A percentile compares a stretch with the other conserved stretches of the same genome.
These are phyloP conservation scores for Umbelopsis sp. DNA, from an alignment of 371 early-diverging fungal species.

Conservation along the genomic window DNA sequence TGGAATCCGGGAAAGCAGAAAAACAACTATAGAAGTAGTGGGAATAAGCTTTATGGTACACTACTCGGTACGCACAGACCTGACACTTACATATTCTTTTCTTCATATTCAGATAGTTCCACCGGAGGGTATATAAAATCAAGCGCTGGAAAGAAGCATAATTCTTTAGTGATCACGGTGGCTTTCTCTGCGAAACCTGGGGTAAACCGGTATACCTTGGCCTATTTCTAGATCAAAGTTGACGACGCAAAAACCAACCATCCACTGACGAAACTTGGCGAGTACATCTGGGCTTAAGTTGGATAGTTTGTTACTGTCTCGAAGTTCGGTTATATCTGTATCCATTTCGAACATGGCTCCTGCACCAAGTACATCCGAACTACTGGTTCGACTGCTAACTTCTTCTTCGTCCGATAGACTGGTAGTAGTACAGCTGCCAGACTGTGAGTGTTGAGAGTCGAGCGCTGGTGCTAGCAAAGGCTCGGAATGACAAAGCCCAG, in stretches of 20 bases:
- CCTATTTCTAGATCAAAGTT: conserved; percentile 96
- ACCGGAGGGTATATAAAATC: conserved; percentile 86
- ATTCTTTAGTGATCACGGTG: conserved; percentile 3
- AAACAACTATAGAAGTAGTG: conserved; percentile 67
- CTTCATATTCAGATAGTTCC: conserved; percentile 72
- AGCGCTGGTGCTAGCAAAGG: neutral
- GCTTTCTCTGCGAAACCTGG: neutral
- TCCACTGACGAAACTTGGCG: conserved; percentile 76
- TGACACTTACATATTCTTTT: conserved; percentile 76
- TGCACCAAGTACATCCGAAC: conserved; percentile 11
- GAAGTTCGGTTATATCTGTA: conserved; percentile 1
- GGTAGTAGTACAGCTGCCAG: conserved; percentile 2
- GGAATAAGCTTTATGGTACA: conserved; percentile 11
- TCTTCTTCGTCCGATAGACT: conserved; percentile 12
- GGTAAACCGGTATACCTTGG: conserved; percentile 61
- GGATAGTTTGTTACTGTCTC: neutral
- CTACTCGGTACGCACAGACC: neutral
- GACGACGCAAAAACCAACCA: conserved; percentile 86
- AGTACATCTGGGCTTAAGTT: conserved; percentile 47
- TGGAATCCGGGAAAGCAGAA: conserved; percentile 96
- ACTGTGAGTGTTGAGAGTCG: neutral
- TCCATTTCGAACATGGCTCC: conserved; percentile 14
- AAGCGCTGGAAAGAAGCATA: conserved; percentile 56
- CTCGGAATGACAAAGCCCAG: conserved; percentile 1
- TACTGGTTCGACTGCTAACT: conserved; percentile 10